Evolutionary conservation across 2,329 filamentous ascomycete genomes (phyloP).

Genomic region (Ascochyta koolunga): DNA sequence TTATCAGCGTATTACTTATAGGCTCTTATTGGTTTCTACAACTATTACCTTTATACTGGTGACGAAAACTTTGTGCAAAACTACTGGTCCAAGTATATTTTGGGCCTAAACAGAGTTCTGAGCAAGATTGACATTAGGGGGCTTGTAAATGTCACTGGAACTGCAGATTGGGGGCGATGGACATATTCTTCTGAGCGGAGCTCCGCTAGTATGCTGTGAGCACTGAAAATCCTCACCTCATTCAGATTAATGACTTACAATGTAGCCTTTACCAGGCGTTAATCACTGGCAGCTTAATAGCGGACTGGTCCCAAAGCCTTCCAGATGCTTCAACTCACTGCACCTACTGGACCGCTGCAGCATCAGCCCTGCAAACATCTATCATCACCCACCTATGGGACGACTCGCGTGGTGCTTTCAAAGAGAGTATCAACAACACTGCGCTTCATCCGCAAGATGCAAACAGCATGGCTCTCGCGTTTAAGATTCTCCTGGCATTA

Average conservation of each 20-base stretch:
- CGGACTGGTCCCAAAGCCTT: background rate
- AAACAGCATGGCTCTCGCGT: slow-evolving; percentile 62
- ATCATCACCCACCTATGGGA: slow-evolving; percentile 39
- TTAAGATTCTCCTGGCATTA: slow-evolving; percentile 50
- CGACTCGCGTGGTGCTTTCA: slow-evolving; percentile 39
- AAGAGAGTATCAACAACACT: slow-evolving; percentile 48
- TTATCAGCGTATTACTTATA: slow-evolving; percentile 51
- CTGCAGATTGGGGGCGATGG: slow-evolving; percentile 59
- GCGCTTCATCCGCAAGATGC: slow-evolving; percentile 56
- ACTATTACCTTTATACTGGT: slow-evolving; percentile 63
- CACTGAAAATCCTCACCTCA: slow-evolving; percentile 9
- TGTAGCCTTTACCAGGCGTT: slow-evolving; percentile 3
- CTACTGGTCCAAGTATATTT: slow-evolving; percentile 58
- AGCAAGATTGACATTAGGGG: slow-evolving; percentile 48
- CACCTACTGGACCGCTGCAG: background rate
- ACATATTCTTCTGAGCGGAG: slow-evolving; percentile 16
- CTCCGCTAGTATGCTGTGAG: slow-evolving; percentile 13
- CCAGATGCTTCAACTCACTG: background rate
- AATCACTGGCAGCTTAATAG: background rate
- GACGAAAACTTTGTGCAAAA: slow-evolving; percentile 56
- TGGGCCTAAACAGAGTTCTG: slow-evolving; percentile 56
- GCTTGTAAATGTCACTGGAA: slow-evolving; percentile 58
- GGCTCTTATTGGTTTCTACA: slow-evolving; percentile 64
- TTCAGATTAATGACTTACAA: background rate
- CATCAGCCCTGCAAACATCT: slow-evolving; percentile 10